These are phyloP conservation scores for Yamadazyma takamatsuzukensis DNA, from an alignment of 805 yeast genomes.

Conservation along the genomic window DNA sequence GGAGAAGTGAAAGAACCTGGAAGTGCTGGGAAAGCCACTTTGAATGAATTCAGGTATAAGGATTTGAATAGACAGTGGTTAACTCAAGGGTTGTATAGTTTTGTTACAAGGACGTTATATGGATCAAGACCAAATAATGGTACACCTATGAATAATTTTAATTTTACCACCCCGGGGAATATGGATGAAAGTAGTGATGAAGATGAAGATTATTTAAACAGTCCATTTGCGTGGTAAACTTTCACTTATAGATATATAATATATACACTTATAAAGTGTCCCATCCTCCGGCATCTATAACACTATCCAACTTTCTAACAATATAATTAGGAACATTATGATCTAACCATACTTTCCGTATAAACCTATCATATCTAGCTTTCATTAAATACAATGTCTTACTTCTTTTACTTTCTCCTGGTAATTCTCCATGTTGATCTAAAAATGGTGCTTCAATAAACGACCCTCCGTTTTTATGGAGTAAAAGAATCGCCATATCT, in stretches of 20 bases:
- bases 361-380: slow-evolving; percentile 61
- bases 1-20: slow-evolving; percentile 68
- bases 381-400: slow-evolving; percentile 66
- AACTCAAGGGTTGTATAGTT: slow-evolving; percentile 53
- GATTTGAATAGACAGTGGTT: slow-evolving; percentile 60
- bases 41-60: slow-evolving; percentile 51
- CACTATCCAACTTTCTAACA: slow-evolving; percentile 75
- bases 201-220: slow-evolving; percentile 9
- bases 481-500: slow-evolving; percentile 57
- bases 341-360: slow-evolving; percentile 67
- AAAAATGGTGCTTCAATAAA: slow-evolving; percentile 81
- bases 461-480: slow-evolving; percentile 77
- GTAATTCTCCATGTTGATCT: slow-evolving; percentile 83
- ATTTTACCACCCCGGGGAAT: slow-evolving; percentile 3
- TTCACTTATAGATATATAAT: slow-evolving; percentile 2
- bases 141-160: slow-evolving; percentile 10
- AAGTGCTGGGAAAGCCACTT: slow-evolving; percentile 52
- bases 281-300: slow-evolving; percentile 93
- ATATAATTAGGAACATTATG: slow-evolving; percentile 75
- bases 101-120: slow-evolving; percentile 32
- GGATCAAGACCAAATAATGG: slow-evolving; percentile 18
- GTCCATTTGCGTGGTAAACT: slow-evolving; percentile 11
- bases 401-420: slow-evolving; percentile 67
- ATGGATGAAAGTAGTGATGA: slow-evolving; percentile 5
- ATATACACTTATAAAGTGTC: slow-evolving; percentile 54